Evolutionary conservation across 768 basidiomycete species (phyloP), one percentile per base, ranked within the genome.

Genomic region (Termitomyces heimii): DNA sequence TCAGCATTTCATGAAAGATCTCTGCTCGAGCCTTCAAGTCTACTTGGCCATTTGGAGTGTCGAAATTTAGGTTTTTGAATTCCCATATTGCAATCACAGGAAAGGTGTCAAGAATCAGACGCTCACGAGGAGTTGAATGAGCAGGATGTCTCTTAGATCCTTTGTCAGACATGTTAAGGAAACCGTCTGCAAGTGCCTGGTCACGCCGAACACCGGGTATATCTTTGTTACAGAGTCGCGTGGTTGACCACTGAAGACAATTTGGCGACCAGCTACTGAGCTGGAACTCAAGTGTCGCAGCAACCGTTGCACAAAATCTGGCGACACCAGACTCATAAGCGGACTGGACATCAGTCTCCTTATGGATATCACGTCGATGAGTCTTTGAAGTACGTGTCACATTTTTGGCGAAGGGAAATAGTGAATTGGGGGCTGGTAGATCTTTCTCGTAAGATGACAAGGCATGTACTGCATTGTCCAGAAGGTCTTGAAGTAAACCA

Each of bases 1-100:
- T 32, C 12, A 42, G 29, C 24, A 56, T 49, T 12, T 42, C 45
- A 40, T 31, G 2, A 29, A 56, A 49, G 12, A 35, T n/a, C 18
- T 31, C 8, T 28, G 42, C 29, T 34, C 34, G 42, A 16, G 7
- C 29, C 29, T 24, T 5, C 1, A n/a, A 4, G 20, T 56, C 29
- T 14, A 22, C 26, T 18, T 16, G 5, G 14, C 13, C 22, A n/a
- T 26, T 6, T 39, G 12, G 7, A 40, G 28, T 24, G 28, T 20
- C 28, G 20, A 56, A 56, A 26, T 56, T 56, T 20, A 56, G 28
- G 8, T 55, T 55, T 18, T n/a, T n/a, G n/a, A n/a, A n/a, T n/a
- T n/a, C n/a, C n/a, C n/a, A n/a, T n/a, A n/a, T n/a, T n/a, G n/a
- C 53, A 32, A 54, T 24, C n/a, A 54, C 44, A 2, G 44, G n/a